A percentile compares a stretch with the other conserved stretches of the same genome.
Evolutionary conservation across 192 early-diverging fungal genomes (phyloP).

Genomic region (Coemansia sp.): DNA sequence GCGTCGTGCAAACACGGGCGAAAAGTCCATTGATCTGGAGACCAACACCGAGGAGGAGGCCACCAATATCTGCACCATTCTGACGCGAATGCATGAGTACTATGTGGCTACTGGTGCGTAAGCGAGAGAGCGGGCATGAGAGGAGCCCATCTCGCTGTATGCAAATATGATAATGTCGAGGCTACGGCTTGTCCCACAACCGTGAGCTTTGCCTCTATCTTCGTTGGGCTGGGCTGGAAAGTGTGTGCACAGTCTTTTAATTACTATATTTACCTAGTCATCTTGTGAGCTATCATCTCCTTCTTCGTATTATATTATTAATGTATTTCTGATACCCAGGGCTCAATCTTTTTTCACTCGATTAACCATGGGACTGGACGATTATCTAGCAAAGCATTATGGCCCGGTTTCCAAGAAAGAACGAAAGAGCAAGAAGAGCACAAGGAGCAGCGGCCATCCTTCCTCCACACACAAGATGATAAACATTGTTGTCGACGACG

Average conservation of each 20-base stretch:
- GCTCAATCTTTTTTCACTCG: not conserved
- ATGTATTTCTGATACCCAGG: not conserved
- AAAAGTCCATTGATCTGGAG: conserved; percentile 79
- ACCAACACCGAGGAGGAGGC: conserved; percentile 64
- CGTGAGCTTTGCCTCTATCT: not conserved
- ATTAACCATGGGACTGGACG: conserved; percentile 27
- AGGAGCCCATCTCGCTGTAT: no score
- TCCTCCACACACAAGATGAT: conserved; percentile 8
- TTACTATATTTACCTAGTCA: no score
- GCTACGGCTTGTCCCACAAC: conserved; percentile 6
- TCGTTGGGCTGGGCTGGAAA: not conserved
- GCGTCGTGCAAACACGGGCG: conserved; percentile 57
- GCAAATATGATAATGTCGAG: no score
- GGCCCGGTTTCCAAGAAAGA: conserved; percentile 19
- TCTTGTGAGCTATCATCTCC: no score
- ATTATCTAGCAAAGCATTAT: conserved; percentile 53
- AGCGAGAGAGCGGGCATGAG: not conserved
- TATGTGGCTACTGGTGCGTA: conserved; percentile 1
- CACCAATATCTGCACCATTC: conserved; percentile 40
- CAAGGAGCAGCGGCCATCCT: not conserved
- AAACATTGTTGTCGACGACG: conserved; percentile 27
- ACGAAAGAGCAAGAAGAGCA: conserved; percentile 18
- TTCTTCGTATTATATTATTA: not conserved
- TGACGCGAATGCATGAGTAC: conserved; percentile 33
- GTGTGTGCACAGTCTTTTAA: no score